Conservation (phyloP, 1,284 basidiomycete genomes). For the Porodaedalea pini region DNA sequence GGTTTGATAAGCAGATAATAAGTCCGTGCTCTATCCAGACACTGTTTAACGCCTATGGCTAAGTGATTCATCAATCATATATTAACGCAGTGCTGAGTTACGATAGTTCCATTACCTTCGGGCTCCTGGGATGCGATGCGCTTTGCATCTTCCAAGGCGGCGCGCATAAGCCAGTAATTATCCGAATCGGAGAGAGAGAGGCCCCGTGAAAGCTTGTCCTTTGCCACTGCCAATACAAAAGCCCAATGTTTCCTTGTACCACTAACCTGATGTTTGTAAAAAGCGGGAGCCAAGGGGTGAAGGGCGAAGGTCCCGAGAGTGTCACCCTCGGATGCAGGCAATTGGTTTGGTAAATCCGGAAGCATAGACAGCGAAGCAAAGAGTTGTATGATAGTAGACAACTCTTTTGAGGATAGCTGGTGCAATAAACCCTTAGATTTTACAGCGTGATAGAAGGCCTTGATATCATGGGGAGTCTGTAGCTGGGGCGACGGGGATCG, state of each 20-base stretch:
- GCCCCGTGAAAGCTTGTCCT: slow-evolving; percentile 30
- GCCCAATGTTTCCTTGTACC: slow-evolving; percentile 31
- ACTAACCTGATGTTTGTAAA: slow-evolving; percentile 25
- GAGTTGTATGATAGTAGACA: slow-evolving; percentile 38
- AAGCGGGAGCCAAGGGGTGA: slow-evolving; percentile 27
- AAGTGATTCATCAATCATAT: too few relatives aligned
- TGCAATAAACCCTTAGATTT: slow-evolving; percentile 28
- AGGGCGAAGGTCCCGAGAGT: slow-evolving; percentile 23
- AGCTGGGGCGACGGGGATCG: slow-evolving; percentile 24
- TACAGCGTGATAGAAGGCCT: slow-evolving; percentile 34
- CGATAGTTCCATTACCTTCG: not conserved
- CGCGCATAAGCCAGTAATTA: slow-evolving; percentile 42
- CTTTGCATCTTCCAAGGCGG: slow-evolving; percentile 27
- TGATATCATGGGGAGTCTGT: slow-evolving; percentile 32
- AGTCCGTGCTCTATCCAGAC: slow-evolving; percentile 9
- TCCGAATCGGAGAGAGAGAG: slow-evolving; percentile 32
- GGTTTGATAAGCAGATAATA: slow-evolving; percentile 13
- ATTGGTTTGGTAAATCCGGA: not conserved
- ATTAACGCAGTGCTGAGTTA: too few relatives aligned
- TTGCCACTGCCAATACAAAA: slow-evolving; percentile 28
- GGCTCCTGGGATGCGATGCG: not conserved
- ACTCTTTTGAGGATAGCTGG: slow-evolving; percentile 30
- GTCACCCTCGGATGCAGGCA: not conserved
- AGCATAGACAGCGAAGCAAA: slow-evolving; percentile 42
- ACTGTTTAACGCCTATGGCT: not conserved